These are phyloP conservation scores for Botrytis fragariae DNA, from an alignment of 2,329 filamentous ascomycete species.

Conservation along the genomic window DNA sequence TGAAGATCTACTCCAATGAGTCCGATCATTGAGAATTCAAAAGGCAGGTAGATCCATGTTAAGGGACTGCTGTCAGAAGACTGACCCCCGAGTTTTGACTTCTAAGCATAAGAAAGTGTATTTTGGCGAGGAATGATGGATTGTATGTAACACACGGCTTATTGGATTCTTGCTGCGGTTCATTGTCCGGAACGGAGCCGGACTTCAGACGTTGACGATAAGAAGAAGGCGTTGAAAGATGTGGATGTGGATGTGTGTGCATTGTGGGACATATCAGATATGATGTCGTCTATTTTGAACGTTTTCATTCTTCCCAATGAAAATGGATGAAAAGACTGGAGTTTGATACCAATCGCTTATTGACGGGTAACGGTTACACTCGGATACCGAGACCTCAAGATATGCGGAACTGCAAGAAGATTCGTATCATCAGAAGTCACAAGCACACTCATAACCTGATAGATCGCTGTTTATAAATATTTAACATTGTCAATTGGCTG, in stretches of 20 bases:
- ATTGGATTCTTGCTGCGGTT: not conserved
- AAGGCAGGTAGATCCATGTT: not conserved
- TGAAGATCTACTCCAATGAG: not conserved
- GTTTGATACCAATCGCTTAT: not conserved
- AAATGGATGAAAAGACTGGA: not conserved
- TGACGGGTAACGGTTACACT: not conserved
- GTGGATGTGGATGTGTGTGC: not conserved
- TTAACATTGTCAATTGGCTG: not conserved
- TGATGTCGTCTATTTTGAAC: not conserved
- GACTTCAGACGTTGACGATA: not conserved
- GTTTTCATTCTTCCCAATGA: not conserved
- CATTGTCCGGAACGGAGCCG: not conserved
- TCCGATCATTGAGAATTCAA: not conserved
- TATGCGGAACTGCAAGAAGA: not conserved
- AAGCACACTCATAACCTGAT: conserved; percentile 2
- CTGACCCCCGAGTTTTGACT: not conserved
- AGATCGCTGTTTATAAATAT: not conserved
- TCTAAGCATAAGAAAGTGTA: not conserved
- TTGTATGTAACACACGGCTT: not conserved
- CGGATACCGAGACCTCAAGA: not conserved
- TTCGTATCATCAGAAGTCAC: conserved; percentile 8
- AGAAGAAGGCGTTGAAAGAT: not conserved
- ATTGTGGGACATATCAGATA: not conserved
- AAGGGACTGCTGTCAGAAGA: not conserved
- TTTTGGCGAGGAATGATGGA: not conserved